Conservation (phyloP, 345 rosid genomes). For the Gossypium longicalyx region DNA sequence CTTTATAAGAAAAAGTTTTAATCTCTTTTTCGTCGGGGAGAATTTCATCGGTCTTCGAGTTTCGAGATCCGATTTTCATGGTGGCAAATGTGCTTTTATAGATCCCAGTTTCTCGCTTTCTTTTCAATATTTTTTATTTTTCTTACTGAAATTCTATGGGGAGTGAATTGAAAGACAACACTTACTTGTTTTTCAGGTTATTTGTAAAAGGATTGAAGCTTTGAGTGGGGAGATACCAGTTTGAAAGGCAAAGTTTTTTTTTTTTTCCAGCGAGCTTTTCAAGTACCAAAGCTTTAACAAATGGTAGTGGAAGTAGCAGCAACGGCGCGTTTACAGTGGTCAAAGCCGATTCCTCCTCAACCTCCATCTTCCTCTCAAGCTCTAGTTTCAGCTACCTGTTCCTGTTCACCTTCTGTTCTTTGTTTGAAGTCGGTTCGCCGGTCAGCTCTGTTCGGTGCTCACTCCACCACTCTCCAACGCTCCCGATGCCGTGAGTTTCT, state of each 20-base stretch:
- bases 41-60: conserved; percentile 19
- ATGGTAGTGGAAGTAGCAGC: conserved; percentile 71
- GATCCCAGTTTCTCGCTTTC: neutral
- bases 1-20: too few species aligned
- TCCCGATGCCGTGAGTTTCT: conserved; percentile 41
- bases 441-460: conserved; percentile 41
- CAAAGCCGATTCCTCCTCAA: conserved; percentile 47
- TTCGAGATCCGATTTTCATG: conserved; percentile 30
- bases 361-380: conserved; percentile 59
- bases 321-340: conserved; percentile 51
- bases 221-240: neutral
- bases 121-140: neutral
- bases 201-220: neutral
- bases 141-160: conserved; percentile 26
- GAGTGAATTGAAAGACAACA: conserved; percentile 12
- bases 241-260: neutral
- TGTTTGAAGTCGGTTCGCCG: conserved; percentile 42
- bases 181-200: neutral
- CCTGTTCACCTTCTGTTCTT: conserved; percentile 48
- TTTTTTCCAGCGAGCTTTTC: neutral
- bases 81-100: conserved; percentile 1
- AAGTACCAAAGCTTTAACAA: neutral
- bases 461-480: conserved; percentile 31
- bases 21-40: too few species aligned
- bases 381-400: conserved; percentile 47